Evolutionary conservation across 2,329 filamentous ascomycete species (phyloP), one percentile per base, ranked within the genome.

Genomic region (Ophiocordyceps camponoti-rufipedis): DNA sequence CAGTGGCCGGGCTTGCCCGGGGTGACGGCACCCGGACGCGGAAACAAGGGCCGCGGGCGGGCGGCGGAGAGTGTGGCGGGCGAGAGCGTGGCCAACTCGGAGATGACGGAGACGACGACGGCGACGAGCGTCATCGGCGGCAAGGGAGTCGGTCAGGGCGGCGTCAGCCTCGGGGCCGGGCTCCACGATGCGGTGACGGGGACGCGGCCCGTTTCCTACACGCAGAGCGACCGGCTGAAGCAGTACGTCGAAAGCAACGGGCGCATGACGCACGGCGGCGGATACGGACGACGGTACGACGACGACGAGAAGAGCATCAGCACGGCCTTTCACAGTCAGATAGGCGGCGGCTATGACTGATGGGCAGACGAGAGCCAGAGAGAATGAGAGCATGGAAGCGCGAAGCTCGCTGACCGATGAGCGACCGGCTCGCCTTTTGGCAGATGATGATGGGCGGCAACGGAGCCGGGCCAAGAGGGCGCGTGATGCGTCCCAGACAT

Each of bases 231-330:
- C 58, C 85, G 91, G 43, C 72, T 98, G 49, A 93, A 91, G 66
- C 83, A 91, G 54, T 96, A 94, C 56, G 85, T 95, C 28, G 91
- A 96, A 62, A 86, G 80, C 53, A 82, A 81, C 48, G 80, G 81
- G 10, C 82, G 84, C 44, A 70, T 76, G 50, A 78, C 77, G 41
- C 71, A 70, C 28, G 70, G 74, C 50, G 85, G 80, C 59, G 77
- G 80, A 45, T 85, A 76, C 57, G 80, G 75, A 45, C 82, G 80
- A 55, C 71, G 70, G 45, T 78, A 82, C 50, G 91, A 98, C 53
- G 91, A 98, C 53, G 91, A 96, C 59, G 86, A 91, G 56, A 86
- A 91, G 65, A 96, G 89, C 63, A 78, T 96, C 56, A 94, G 86
- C 58, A 96, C 91, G 45, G 88, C 88, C 43, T 98, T 96, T 66